A percentile compares a stretch with the other conserved stretches of the same genome.
Evolutionary conservation across 169 alveolate genomes (phyloP).

Genomic region (Eimeria falciformis): DNA sequence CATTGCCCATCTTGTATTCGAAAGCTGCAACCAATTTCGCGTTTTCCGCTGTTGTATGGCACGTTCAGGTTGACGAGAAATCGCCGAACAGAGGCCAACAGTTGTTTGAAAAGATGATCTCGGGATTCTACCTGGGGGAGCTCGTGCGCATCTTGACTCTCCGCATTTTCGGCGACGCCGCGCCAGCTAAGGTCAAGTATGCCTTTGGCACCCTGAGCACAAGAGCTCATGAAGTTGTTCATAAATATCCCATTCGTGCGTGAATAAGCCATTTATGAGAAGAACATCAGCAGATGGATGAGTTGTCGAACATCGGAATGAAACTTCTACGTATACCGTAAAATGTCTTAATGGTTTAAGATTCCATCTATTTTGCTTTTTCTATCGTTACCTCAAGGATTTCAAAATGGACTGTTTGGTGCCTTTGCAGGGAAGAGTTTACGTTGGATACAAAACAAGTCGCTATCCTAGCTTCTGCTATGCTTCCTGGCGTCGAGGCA

Average conservation of each 20-base stretch:
- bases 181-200: constrained; percentile 88
- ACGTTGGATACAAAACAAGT: constrained; percentile 28
- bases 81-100: constrained; percentile 91
- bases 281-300: too few relatives aligned
- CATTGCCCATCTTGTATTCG: too few relatives aligned
- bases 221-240: too few relatives aligned
- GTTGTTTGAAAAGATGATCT: constrained; percentile 89
- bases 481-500: background rate
- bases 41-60: background rate
- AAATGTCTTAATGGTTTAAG: too few relatives aligned
- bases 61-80: constrained; percentile 63
- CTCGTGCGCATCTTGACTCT: constrained; percentile 87
- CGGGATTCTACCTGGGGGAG: constrained; percentile 94
- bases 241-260: too few relatives aligned
- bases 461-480: background rate
- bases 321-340: too few relatives aligned
- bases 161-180: constrained; percentile 83
- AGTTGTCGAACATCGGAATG: too few relatives aligned
- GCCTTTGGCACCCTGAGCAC: too few relatives aligned
- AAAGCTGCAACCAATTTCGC: background rate
- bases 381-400: too few relatives aligned
- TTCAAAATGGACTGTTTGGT: too few relatives aligned
- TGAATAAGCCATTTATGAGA: too few relatives aligned
- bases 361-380: too few relatives aligned
- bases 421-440: background rate